phyloP scores from a whole-genome alignment of 192 early-diverging fungal species.

The Podila epicladia region DNA sequence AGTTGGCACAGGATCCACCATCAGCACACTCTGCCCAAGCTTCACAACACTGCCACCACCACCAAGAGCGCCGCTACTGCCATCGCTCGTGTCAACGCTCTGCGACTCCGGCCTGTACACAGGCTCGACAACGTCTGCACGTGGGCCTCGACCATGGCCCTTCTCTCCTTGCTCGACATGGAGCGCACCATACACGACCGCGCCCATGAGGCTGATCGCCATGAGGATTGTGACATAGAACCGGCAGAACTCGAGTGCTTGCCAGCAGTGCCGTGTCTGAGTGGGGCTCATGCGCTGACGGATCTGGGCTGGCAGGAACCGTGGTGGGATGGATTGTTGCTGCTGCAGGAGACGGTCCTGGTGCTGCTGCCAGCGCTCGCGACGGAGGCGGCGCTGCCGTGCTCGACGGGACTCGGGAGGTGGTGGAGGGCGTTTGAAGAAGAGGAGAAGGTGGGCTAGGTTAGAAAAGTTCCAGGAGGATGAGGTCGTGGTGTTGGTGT shows the following conservation, averaged over 20 bases:
- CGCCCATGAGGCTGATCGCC: slow-evolving; percentile 24
- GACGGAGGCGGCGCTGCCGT: slow-evolving; percentile 11
- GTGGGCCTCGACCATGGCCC: neutral
- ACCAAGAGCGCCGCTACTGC: no score
- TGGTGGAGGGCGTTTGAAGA: neutral
- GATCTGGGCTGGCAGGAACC: slow-evolving; percentile 7
- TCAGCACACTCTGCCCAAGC: no score
- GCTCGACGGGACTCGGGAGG: neutral
- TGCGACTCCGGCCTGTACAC: no score
- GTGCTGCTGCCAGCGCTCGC: slow-evolving; percentile 15
- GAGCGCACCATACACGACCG: slow-evolving; percentile 36
- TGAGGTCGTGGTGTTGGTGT: neutral
- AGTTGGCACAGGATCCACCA: no score
- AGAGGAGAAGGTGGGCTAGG: neutral
- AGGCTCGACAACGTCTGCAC: no score
- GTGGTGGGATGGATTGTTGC: slow-evolving; percentile 5
- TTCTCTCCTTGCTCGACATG: slow-evolving; percentile 8
- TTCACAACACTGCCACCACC: no score
- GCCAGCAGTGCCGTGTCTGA: slow-evolving; percentile 15
- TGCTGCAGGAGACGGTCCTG: slow-evolving; percentile 6
- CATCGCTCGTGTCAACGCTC: no score
- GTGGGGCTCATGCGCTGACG: slow-evolving; percentile 1
- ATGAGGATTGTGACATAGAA: slow-evolving; percentile 42
- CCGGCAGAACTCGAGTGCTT: slow-evolving; percentile 33
- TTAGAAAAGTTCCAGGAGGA: neutral